Conservation (phyloP, 352 stramenopile species). For the Globisporangium emineosum region DNA sequence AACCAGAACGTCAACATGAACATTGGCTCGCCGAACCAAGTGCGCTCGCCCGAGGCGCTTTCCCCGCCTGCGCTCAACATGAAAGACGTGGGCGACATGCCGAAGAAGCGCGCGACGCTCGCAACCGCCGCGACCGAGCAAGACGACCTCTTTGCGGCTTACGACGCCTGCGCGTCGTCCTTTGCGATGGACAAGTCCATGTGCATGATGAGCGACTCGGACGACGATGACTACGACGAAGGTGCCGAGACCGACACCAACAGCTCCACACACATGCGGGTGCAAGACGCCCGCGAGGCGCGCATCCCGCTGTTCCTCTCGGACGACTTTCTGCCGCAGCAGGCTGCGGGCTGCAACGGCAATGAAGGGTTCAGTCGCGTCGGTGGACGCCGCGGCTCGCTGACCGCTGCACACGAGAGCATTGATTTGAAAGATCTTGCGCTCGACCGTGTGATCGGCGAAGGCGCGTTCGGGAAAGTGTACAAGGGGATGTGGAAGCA, state of each 20-base stretch:
- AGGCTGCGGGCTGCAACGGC: conserved; percentile 22
- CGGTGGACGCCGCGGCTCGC: conserved; percentile 16
- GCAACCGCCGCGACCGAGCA: conserved; percentile 19
- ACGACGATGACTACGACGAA: conserved; percentile 29
- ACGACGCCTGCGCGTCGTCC: conserved; percentile 25
- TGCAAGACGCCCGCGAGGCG: conserved; percentile 42
- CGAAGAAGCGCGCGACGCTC: conserved; percentile 16
- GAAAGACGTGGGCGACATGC: conserved; percentile 24
- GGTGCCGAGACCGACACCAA: conserved; percentile 34
- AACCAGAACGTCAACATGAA: conserved; percentile 2
- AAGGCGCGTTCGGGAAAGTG: conserved; percentile 81
- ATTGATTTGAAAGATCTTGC: conserved; percentile 63
- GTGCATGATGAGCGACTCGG: conserved; percentile 14
- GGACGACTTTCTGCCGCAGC: conserved; percentile 37
- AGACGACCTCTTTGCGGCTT: conserved; percentile 25
- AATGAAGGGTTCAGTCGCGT: conserved; percentile 17
- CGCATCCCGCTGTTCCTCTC: conserved; percentile 65
- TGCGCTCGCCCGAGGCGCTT: conserved; percentile 30
- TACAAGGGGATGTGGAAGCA: conserved; percentile 62
- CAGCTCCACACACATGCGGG: conserved; percentile 42
- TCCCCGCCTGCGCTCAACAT: conserved; percentile 29
- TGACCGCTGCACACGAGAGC: conserved; percentile 40
- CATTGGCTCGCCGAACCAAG: conserved; percentile 26
- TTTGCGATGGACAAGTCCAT: conserved; percentile 12
- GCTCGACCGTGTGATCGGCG: conserved; percentile 57